Evolutionary conservation across 1,284 basidiomycete species (phyloP), one percentile per base, ranked within the genome.

Genomic region (Pyrrhoderma noxium): DNA sequence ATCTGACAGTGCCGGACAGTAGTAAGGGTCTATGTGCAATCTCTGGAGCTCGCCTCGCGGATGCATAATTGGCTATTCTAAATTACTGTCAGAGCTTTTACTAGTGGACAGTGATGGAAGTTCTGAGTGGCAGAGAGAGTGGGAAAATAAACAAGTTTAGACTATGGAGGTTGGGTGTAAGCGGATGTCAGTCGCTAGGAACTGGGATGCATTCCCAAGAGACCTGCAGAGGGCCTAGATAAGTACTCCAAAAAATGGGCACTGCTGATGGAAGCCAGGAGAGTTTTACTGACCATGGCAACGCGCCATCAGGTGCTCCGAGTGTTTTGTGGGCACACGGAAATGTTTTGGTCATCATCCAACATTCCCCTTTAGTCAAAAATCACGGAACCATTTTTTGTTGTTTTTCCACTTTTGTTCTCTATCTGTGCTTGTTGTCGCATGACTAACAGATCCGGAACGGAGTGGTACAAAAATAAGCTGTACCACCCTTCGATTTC

Each of bases 1-100:
- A 53, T 53, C 52, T 43, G 19, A 27, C 47, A 22, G 27, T 34
- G 47, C 40, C 38, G 40, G 52, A 38, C 52, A 43, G 27, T 55
- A 55, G 36, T 55, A 55, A 47, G 53, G 53, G 45, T 55, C 53
- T 39, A 55, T 55, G 22, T 55, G 49, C 35, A 55, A 44, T 21
- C 49, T 43, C 49, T 51, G 39, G 43, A 42, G 52, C 38, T 49
- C 42, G 31, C 27, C 42, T 27, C 34, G 52, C 52, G 49, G 7
- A 31, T 49, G 5, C 27, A 31, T 31, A 5, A 31, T 31, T 31
- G 27, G 27, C 27, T 5, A 11, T 31, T 31, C 11, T 5, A 5
- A 11, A 31, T 31, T 31, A 31, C 11, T 11, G 27, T 31, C 27
- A 31, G 11, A 31, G 11, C 5, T 11, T 5, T 31, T 31, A 31